Conservation (phyloP, 1,139 yeast species). For the Suhomyces choctaworum region DNA sequence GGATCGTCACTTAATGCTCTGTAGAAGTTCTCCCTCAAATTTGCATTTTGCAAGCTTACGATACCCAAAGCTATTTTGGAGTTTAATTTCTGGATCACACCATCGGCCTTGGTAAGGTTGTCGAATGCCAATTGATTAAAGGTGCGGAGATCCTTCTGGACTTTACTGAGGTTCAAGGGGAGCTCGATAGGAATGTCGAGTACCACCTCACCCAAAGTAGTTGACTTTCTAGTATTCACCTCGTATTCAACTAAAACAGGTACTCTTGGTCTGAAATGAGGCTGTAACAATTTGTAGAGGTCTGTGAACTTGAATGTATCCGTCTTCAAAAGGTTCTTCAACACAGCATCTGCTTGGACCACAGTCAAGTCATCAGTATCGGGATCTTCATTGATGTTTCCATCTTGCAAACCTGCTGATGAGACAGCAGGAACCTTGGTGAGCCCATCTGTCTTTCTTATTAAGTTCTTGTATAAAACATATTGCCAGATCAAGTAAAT, state of each 20-base stretch:
- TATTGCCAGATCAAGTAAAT: slow-evolving; percentile 88
- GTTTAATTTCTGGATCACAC: slow-evolving; percentile 56
- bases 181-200: slow-evolving; percentile 72
- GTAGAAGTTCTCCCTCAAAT: slow-evolving; percentile 57
- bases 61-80: slow-evolving; percentile 61
- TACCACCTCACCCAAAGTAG: slow-evolving; percentile 78
- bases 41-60: slow-evolving; percentile 63
- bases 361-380: slow-evolving; percentile 45
- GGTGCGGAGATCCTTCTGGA: slow-evolving; percentile 42
- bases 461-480: slow-evolving; percentile 69
- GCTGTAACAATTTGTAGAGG: slow-evolving; percentile 63
- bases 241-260: slow-evolving; percentile 79
- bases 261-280: slow-evolving; percentile 67
- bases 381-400: slow-evolving; percentile 18
- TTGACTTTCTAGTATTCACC: slow-evolving; percentile 70
- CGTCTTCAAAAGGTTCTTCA: slow-evolving; percentile 57
- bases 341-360: slow-evolving; percentile 64
- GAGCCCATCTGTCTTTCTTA: slow-evolving; percentile 41
- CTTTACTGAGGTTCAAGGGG: slow-evolving; percentile 43
- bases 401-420: slow-evolving; percentile 16
- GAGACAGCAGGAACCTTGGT: slow-evolving; percentile 44
- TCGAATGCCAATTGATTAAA: slow-evolving; percentile 42
- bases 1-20: slow-evolving; percentile 75
- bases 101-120: slow-evolving; percentile 44
- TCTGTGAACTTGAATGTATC: slow-evolving; percentile 66